phyloP scores from a whole-genome alignment of 768 basidiomycete genomes.

The Cantharellus anzutake region DNA sequence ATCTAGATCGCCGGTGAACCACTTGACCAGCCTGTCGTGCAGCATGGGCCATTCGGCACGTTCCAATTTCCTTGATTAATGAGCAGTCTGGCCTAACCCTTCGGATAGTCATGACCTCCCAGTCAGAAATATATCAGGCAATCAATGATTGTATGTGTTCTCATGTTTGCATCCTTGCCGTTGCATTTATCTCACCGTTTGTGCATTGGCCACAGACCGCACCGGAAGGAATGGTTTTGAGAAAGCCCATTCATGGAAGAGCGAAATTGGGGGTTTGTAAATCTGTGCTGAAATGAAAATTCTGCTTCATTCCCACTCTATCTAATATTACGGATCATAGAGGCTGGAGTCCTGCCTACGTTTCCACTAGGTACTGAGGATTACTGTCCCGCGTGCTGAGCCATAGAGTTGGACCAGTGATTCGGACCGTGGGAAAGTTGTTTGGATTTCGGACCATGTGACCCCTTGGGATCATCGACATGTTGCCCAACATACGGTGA shows the following conservation, averaged over 20 bases:
- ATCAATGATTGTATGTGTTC: slow-evolving; percentile 49
- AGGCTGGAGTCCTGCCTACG: too few relatives aligned
- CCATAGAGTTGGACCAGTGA: too few relatives aligned
- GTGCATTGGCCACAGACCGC: slow-evolving; percentile 30
- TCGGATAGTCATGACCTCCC: slow-evolving; percentile 48
- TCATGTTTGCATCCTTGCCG: not conserved
- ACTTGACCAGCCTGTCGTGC: slow-evolving; percentile 71
- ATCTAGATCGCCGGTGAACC: slow-evolving; percentile 67
- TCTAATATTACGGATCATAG: too few relatives aligned
- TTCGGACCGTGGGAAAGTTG: too few relatives aligned
- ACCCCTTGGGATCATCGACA: too few relatives aligned
- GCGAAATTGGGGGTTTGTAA: slow-evolving; percentile 37
- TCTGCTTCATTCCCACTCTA: too few relatives aligned
- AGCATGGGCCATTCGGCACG: slow-evolving; percentile 53
- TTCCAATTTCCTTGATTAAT: not conserved
- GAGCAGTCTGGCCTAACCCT: slow-evolving; percentile 7
- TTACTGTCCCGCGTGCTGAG: too few relatives aligned
- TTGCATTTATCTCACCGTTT: slow-evolving; percentile 3
- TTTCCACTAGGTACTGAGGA: too few relatives aligned
- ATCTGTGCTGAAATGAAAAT: not conserved
- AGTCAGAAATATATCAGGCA: slow-evolving; percentile 64
- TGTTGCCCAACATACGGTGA: too few relatives aligned
- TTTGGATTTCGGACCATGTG: too few relatives aligned
- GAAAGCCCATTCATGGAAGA: slow-evolving; percentile 72
- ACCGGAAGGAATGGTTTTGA: slow-evolving; percentile 76